Evolutionary conservation across 768 basidiomycete species (phyloP), one percentile per base, ranked within the genome.

Genomic region (Lyophyllum decastes): DNA sequence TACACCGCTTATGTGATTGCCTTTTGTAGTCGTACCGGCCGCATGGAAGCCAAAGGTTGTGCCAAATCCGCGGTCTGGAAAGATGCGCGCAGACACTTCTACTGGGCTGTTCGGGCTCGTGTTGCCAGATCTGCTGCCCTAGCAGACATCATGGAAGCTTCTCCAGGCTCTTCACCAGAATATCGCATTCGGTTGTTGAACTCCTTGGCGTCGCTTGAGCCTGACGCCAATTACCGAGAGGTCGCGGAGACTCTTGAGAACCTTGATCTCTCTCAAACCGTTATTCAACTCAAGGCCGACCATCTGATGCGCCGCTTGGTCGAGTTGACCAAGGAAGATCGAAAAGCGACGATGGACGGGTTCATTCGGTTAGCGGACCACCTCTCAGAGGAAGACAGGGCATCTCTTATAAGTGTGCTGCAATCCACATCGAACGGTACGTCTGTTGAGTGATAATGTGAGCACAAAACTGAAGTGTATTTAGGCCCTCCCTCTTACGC

Each of bases 11-110:
- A 61, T 33, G 10, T 66, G 44, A 57, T 52, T 19, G 54, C 38
- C 40, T 60, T n/a, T 43, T 57, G 56, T 67, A 96, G 95, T 73
- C 93, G 95, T 48, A 83, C 86, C 45, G 95, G 95, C 48, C 93
- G 95, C 47, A 96, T 97, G 95, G 93, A 97, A 74, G 95, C 95
- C 25, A 98, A 98, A 76, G 94, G 93, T 17, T 95, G 95, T 63
- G 95, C 95, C 8, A 89, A 88, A 60, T 81, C 92, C 19, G 80
- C 86, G 26, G 83, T 87, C 46, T 98, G 95, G 95, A 93, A 91
- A 73, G 82, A 91, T 52, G 86, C 95, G 54, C 88, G 94, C 58
- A 84, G 94, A 59, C 82, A 87, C 68, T 95, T 98, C 82, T 96
- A 96, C 76, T 97, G 94, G 95, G 86, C 91, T 43, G 81, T 93